Evolutionary conservation across 148 eudicot genomes (phyloP).

Genomic region (Rhododendron ferrugineum): DNA sequence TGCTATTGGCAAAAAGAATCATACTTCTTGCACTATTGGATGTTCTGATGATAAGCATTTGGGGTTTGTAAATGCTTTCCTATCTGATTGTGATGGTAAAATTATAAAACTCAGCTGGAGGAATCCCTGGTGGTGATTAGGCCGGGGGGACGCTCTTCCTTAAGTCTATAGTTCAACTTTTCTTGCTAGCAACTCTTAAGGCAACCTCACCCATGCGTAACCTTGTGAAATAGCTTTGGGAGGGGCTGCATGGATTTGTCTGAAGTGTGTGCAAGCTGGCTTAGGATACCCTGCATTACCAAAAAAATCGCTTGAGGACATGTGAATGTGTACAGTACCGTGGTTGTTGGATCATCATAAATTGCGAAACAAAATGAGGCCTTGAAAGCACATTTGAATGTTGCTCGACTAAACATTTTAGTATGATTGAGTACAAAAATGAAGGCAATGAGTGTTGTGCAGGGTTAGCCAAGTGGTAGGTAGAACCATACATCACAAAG

Average conservation of each 20-base stretch:
- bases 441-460: background rate
- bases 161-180: background rate
- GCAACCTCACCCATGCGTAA: background rate
- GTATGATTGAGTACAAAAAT: background rate
- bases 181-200: background rate
- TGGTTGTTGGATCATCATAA: background rate
- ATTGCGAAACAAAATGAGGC: background rate
- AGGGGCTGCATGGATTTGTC: background rate
- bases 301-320: background rate
- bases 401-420: background rate
- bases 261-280: background rate
- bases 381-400: constrained; percentile 3
- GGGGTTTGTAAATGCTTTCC: background rate
- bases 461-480: background rate
- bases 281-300: background rate
- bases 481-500: background rate
- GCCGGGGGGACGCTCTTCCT: background rate
- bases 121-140: background rate
- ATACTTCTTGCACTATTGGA: background rate
- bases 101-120: background rate
- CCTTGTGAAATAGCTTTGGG: background rate
- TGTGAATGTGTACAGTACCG: background rate
- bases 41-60: background rate
- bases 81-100: background rate
- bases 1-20: background rate